Evolutionary conservation across 805 yeast genomes (phyloP), one percentile per base, ranked within the genome.

Genomic region (Hanseniaspora lachancei): DNA sequence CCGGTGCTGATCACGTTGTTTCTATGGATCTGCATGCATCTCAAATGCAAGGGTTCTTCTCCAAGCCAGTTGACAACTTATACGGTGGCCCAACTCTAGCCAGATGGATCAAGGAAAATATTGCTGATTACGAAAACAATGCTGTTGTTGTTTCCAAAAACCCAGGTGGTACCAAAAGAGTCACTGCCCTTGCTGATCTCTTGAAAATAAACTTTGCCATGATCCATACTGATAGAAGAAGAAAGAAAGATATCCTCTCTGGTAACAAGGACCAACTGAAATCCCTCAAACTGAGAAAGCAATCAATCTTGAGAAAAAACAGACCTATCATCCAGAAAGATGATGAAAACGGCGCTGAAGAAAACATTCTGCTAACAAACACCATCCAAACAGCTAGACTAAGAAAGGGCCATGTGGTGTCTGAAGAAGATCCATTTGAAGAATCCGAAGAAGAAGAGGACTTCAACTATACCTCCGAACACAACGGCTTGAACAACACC

Each of bases 131-230:
- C 75, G 75, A 80, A 62, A 82, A 83, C 58, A 91, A 96, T 1
- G 54, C 57, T 27, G 98, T 95, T 27, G 95, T 93, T 55, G 98
- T 93, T 13, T 89, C 97, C n/a, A 93, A 93, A 68, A 93, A 93
- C 71, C 97, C 99, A 21, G 99, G 98, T 60, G 98, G 98, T 57
- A 89, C 99, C 21, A 93, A 93, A 69, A 79, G 98, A 62, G 99
- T 93, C 54, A 93, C 99, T 20, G 89, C 97, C 1, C 75, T 93
- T 63, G 98, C 98, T n/a, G 98, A 95, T 72, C 81, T 95, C 40
- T 76, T 93, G 63, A 91, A 91, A 71, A 86, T 93, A 62, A 89
- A 93, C 69, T 93, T 93, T 67, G 99, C 98, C 58, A 91, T 93
- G 97, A 91, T 95, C 62, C 97, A 93, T 68, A 93, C 98, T 21